phyloP scores from a whole-genome alignment of 2,329 filamentous ascomycete species.

The Akanthomyces lecanii region DNA sequence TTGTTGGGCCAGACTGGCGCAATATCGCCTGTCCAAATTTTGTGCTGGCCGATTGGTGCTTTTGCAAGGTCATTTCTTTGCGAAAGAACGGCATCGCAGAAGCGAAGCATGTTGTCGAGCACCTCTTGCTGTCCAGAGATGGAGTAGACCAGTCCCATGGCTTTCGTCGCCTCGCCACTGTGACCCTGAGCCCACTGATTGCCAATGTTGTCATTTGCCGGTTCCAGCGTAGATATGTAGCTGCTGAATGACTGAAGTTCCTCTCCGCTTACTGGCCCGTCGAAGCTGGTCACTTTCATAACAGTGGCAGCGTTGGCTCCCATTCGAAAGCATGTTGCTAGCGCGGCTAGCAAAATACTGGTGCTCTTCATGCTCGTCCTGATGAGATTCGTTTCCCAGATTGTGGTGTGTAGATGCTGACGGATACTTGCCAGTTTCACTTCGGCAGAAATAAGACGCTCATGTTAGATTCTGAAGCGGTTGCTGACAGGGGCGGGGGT shows the following conservation, averaged over 20 bases:
- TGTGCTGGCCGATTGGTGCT: background rate
- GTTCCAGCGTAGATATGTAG: background rate
- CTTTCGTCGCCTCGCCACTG: slow-evolving; percentile 2
- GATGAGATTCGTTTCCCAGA: no score
- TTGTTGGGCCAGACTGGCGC: slow-evolving; percentile 7
- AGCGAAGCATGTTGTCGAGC: slow-evolving; percentile 5
- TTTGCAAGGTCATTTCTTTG: slow-evolving; percentile 1
- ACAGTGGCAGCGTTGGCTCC: background rate
- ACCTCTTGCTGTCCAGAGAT: background rate
- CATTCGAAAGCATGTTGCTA: background rate
- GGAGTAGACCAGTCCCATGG: slow-evolving; percentile 2
- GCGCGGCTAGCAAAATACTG: background rate
- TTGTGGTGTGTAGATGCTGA: no score
- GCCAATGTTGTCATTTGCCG: background rate
- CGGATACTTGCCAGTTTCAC: no score
- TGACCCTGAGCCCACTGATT: slow-evolving; percentile 8
- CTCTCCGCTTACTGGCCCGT: background rate
- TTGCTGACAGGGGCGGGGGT: no score
- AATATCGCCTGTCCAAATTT: slow-evolving; percentile 1
- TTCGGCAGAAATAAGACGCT: no score
- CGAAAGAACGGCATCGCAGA: background rate
- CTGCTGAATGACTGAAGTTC: background rate
- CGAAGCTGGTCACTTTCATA: background rate
- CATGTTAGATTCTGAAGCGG: no score
- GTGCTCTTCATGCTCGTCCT: background rate